Evolutionary conservation across 2,329 filamentous ascomycete genomes (phyloP).

Genomic region (Colletotrichum agaves): DNA sequence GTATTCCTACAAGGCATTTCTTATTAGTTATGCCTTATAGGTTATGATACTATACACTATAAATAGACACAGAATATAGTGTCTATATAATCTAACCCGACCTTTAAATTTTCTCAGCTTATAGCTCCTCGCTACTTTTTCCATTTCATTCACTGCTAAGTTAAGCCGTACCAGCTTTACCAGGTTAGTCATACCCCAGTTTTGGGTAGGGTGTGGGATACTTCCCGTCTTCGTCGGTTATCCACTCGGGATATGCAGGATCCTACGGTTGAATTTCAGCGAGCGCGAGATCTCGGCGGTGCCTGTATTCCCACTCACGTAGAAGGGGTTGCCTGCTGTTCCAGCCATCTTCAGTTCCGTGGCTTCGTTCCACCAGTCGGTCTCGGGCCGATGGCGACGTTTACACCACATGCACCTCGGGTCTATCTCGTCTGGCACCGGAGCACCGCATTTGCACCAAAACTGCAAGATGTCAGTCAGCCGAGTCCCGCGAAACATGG

Average conservation of each 20-base stretch:
- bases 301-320: neutral
- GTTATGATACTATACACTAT: no score
- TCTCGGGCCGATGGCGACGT: constrained; percentile 27
- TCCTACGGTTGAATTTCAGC: neutral
- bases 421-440: constrained; percentile 9
- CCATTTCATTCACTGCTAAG: neutral
- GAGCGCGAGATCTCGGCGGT: neutral
- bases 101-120: neutral
- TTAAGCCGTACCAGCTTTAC: neutral
- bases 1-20: no score
- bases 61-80: no score
- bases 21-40: no score
- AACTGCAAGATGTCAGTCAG: constrained; percentile 10
- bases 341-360: neutral
- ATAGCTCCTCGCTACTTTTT: no score
- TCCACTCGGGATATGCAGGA: constrained; percentile 20
- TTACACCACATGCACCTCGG: constrained; percentile 35
- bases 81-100: neutral
- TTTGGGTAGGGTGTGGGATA: constrained; percentile 21
- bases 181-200: constrained; percentile 21
- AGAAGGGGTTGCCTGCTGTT: neutral
- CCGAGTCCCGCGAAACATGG: neutral
- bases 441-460: constrained; percentile 30
- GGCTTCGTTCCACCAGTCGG: constrained; percentile 22
- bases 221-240: neutral